Base-by-base conservation (phyloP, 129 eudicot genomes). In the Kitagawia praeruptora region DNA sequence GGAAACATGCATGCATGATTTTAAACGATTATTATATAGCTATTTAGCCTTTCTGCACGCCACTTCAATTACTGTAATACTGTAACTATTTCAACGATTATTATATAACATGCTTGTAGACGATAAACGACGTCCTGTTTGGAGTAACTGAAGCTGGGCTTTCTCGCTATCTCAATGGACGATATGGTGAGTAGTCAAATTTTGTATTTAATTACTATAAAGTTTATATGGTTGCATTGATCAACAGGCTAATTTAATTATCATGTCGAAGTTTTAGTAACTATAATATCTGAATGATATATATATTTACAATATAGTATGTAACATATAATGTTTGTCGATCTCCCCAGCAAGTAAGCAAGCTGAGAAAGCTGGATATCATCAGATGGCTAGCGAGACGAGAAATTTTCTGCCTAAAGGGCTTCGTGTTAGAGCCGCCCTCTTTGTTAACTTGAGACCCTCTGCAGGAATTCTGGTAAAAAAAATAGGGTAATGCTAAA, bases 61-160 rank as follows among this genome's bases (percentile, higher is more conserved):
- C 42, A 27, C 19, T 70, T 38, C 11, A 21, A 19, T 73, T 4
- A 39, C 8, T n/a, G 15, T 73, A 12, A 41, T 42, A 23, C 31
- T 16, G 56, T 14, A 15, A 49, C 21, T 3, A 0, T 48, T 48
- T 48, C 19, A 48, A 13, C 2, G 15, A 3, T 48, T 51, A 2
- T 51, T 51, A 51, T 16, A 69, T 4, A 16, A 14, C 16, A 8
- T 70, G 31, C 25, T 70, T 70, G 45, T 44, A 73, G 77, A 73
- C 77, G 2, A 73, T 73, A 8, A 73, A 73, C 15, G 77, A 73
- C 31, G 77, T 73, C 8, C 18, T 73, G 28, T 21, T 73, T n/a
- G 77, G 77, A 73, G 77, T 73, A n/a, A 73, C 77, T 8, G 47
- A n/a, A 23, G 77, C 77, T 11, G 77, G 77, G 15, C 53, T 73